Base-by-base conservation (phyloP, 2,329 filamentous ascomycete species). In the Xylaria sp. region DNA sequence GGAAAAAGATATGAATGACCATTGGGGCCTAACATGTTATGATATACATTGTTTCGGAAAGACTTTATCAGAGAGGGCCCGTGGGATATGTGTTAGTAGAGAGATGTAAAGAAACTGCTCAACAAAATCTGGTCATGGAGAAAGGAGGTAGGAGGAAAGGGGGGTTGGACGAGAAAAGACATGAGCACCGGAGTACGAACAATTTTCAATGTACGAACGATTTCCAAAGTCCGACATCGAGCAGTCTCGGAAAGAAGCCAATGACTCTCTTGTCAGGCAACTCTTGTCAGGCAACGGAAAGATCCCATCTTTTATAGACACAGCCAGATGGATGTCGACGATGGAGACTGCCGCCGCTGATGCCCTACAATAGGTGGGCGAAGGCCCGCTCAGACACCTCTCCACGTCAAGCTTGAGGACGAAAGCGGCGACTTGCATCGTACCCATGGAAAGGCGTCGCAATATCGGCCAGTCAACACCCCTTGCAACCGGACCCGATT, bases 291-390 rank as follows among this genome's bases (percentile, higher is more conserved):
- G n/a, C n/a, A n/a, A n/a, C 23, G 23, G 23, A 25, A 25, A 25
- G 23, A 25, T 25, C 37, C 25, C 61, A 15, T 25, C 23, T 58
- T 50, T 63, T 59, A 68, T 63, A 68, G 10, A 54, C 32, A 8
- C 25, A 63, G 2, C n/a, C 32, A 41, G 39, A 12, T 25, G 25
- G 44, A 67, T 25, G 51, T 57, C 25, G 25, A 57, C 34, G 54
- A 48, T 28, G 46, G 48, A 58, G 44, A 63, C 58, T n/a, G 37
- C 23, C 44, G 32, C 34, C 12, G 28, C 37, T 41, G 46, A 59
- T 46, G 46, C 51, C 41, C 15, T 44, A 44, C 13, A 18, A 6
- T 34, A 18, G 44, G 34, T 48, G 28, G 9, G 44, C 20, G 13
- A 28, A 34, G 66, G 41, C 32, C 66, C 62, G 61, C 66, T 15